Evolutionary conservation across 2,329 filamentous ascomycete species (phyloP), one percentile per base, ranked within the genome.

Genomic region (Pseudogymnoascus sp.): DNA sequence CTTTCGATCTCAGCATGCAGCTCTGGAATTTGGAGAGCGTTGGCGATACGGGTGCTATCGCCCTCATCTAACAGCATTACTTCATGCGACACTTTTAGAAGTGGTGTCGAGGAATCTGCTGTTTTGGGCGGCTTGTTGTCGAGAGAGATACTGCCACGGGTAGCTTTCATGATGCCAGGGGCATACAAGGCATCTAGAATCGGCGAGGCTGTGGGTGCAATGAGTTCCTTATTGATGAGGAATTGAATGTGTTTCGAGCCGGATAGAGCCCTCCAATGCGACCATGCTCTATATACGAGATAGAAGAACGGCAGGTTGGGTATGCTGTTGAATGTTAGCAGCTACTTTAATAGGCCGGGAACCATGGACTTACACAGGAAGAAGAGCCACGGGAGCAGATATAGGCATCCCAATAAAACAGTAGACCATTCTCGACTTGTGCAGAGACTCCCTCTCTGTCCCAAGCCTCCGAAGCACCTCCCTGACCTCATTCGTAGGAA

Each of bases 291-390:
- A 76, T 95, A 99, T 15, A 83, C 83, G 38, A 97, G 82, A 73
- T 97, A 99, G 77, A 97, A 97, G 78, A 97, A 97, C 15, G 94
- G 94, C 10, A 99, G 78, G 71, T 99, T 96, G 34, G 92, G 92
- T 64, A 96, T 81, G 63, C 90, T 95, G 65, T 9, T 59, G 10
- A 19, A 62, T 30, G 28, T n/a, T 39, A 67, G 58, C 62, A 60
- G 34, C 23, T 30, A 39, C 18, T 52, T 18, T 52, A 48, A 55
- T 30, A 13, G 10, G 13, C 3, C 10, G 45, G 33, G 38, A 33
- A 10, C 9, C 6, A 6, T 37, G 18, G 12, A 77, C 89, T 74
- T 82, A 95, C 90, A 97, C 71, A 48, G 94, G 94, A 41, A 99
- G 76, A 52, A 96, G 74, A 3, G 84, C 91, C 72, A 97, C 83